These are phyloP conservation scores for Domatiomyces globalis DNA, from an alignment of 2,329 filamentous ascomycete species.

Conservation along the genomic window DNA sequence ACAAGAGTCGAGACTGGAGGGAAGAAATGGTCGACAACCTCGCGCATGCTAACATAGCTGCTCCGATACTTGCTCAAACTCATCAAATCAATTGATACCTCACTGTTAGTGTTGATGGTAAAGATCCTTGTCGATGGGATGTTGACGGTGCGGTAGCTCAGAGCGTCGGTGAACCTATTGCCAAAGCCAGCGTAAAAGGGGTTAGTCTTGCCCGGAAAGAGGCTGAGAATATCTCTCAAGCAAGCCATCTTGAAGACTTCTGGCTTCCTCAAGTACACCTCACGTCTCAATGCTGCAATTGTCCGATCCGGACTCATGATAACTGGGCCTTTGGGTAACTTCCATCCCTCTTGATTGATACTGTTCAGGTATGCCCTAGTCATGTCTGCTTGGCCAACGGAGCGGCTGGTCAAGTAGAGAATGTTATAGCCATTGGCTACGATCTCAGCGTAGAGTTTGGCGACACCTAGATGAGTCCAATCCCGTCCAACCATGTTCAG, in stretches of 20 bases:
- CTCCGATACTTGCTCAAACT: constrained; percentile 91
- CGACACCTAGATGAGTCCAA: constrained; percentile 94
- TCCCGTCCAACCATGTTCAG: constrained; percentile 93
- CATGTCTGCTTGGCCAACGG: constrained; percentile 81
- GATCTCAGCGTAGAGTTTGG: constrained; percentile 94
- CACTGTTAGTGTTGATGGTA: constrained; percentile 95
- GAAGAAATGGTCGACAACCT: constrained; percentile 97
- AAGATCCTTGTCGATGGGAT: constrained; percentile 92
- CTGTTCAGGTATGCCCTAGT: constrained; percentile 82
- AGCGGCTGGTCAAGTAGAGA: constrained; percentile 90
- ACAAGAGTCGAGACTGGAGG: constrained; percentile 78
- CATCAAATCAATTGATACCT: constrained; percentile 80
- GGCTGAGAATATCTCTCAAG: constrained; percentile 75
- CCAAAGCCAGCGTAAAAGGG: constrained; percentile 97
- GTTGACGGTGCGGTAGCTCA: constrained; percentile 90
- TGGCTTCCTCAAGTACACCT: constrained; percentile 89
- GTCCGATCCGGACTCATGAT: constrained; percentile 92
- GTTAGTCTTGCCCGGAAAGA: constrained; percentile 62
- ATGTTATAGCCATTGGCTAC: constrained; percentile 94
- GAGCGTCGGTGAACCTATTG: constrained; percentile 87
- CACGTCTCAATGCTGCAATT: constrained; percentile 78
- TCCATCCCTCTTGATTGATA: constrained; percentile 75
- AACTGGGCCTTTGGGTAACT: constrained; percentile 75
- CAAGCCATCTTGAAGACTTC: constrained; percentile 99
- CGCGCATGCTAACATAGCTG: constrained; percentile 91